Percentiles rank a stretch among this genome's conserved stretches.
These are phyloP conservation scores for Silene vulgaris DNA, from an alignment of 179 eudicot genomes.

Conservation along the genomic window DNA sequence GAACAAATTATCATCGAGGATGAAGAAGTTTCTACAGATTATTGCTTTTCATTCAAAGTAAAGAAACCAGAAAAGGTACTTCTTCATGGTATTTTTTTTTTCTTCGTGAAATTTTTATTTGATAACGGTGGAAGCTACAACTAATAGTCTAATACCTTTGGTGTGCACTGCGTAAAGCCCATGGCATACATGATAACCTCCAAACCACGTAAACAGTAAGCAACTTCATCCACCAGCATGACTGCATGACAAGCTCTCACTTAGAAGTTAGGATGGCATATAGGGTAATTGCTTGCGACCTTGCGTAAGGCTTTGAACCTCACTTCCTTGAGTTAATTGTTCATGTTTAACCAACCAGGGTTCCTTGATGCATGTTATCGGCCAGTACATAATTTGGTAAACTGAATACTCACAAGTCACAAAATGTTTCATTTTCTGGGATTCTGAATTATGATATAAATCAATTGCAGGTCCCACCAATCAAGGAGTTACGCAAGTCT, in stretches of 20 bases:
- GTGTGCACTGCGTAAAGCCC: no score
- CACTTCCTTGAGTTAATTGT: not conserved
- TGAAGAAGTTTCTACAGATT: constrained; percentile 38
- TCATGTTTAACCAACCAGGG: not conserved
- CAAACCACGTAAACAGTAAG: not conserved
- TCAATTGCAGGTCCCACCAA: constrained; percentile 57
- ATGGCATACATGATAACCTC: not conserved
- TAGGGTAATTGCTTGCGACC: not conserved
- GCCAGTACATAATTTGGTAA: not conserved
- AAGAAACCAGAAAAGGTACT: constrained; percentile 39
- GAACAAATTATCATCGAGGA: constrained; percentile 46
- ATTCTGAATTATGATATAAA: not conserved
- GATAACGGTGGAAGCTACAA: not conserved
- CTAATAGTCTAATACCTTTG: no score
- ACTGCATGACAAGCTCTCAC: not conserved
- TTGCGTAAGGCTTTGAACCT: not conserved
- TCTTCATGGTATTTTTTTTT: not conserved
- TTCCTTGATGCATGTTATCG: not conserved
- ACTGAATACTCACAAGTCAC: not conserved
- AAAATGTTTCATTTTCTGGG: not conserved
- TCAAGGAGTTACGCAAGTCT: constrained; percentile 57
- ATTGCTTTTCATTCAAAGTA: constrained; percentile 39
- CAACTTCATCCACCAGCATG: not conserved
- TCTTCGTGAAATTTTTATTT: not conserved
- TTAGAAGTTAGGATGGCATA: not conserved